Evolutionary conservation across 2,329 filamentous ascomycete genomes (phyloP), one percentile per base, ranked within the genome.

Genomic region (Stagonosporopsis cucurbitacearum): DNA sequence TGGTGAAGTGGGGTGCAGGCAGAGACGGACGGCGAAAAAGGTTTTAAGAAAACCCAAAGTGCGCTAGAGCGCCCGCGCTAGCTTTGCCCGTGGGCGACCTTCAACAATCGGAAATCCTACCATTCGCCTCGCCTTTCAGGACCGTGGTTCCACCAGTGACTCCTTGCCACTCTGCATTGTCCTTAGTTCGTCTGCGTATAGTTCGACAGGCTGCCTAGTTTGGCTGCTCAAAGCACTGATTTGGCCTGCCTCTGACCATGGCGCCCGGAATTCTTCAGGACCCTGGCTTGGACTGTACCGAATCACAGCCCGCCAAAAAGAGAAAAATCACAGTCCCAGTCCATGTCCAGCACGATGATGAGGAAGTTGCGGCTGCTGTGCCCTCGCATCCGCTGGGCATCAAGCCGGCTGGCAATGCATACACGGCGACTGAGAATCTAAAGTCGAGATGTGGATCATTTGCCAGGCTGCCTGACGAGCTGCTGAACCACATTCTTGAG

Each of bases 381-480:
- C 89, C 89, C 46, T 81, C 82, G 35, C 94, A 98, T 79, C 92
- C 92, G 33, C 80, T 96, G 42, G 89, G 89, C 28, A 82, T 98
- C 62, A 95, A 92, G 71, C 94, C 95, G 1, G 84, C 89, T 58
- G 95, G 94, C 33, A 98, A 99, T 79, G 87, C 88, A 44, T 84
- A 94, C 39, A 86, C 86, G 19, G 81, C 85, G 12, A 81, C 80
- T 2, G 81, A 81, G 51, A 90, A 90, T 77, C 84, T 92, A 43
- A 90, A 91, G 57, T 75, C 79, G 44, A 82, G 80, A 35, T 84
- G 86, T 58, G 93, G 92, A 15, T 70, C 71, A 5, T 89, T 96
- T 71, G 82, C 83, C 54, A 72, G 75, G 35, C 78, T 96, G 49
- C 90, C 93, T 3, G 94, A 98, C 75, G 92, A 97, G 76, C 77